These are phyloP conservation scores for Trichocomaceae sp. DNA, from an alignment of 2,329 filamentous ascomycete species.

Conservation along the genomic window DNA sequence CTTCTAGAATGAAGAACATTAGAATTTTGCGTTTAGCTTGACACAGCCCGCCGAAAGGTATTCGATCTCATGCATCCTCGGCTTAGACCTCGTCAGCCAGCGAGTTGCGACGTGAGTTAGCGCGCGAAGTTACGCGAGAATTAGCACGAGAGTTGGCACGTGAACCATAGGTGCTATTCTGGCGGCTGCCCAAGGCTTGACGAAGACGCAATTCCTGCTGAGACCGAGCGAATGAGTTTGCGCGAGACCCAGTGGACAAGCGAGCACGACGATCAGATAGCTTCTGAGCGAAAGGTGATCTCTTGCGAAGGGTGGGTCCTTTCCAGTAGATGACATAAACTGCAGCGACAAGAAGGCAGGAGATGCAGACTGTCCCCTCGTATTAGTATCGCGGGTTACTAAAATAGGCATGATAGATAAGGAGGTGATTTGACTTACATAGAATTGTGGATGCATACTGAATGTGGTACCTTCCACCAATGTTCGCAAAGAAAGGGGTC, in stretches of 20 bases:
- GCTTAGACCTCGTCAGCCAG: conserved; percentile 4
- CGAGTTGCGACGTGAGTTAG: conserved; percentile 19
- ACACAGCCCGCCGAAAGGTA: neutral
- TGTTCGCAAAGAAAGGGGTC: conserved; percentile 48
- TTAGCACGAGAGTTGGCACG: conserved; percentile 27
- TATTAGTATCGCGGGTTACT: neutral
- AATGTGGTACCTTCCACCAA: conserved; percentile 49
- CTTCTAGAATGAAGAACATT: neutral
- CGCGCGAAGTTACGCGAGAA: conserved; percentile 22
- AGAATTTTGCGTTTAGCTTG: neutral
- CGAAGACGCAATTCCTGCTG: conserved; percentile 34
- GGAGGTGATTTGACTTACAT: conserved; percentile 27
- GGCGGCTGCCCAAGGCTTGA: conserved; percentile 30
- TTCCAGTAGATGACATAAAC: conserved; percentile 63
- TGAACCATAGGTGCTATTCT: conserved; percentile 28
- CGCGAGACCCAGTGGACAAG: conserved; percentile 29
- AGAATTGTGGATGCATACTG: conserved; percentile 60
- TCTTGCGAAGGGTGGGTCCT: conserved; percentile 53
- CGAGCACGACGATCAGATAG: conserved; percentile 44
- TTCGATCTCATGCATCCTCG: neutral
- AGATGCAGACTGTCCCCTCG: conserved; percentile 44
- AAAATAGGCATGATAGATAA: neutral
- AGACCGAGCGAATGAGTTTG: conserved; percentile 34
- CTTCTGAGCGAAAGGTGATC: conserved; percentile 60
- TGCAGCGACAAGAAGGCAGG: conserved; percentile 54